phyloP scores from a whole-genome alignment of 441 rosid species.

The Cnidoscolus chayamansa region DNA sequence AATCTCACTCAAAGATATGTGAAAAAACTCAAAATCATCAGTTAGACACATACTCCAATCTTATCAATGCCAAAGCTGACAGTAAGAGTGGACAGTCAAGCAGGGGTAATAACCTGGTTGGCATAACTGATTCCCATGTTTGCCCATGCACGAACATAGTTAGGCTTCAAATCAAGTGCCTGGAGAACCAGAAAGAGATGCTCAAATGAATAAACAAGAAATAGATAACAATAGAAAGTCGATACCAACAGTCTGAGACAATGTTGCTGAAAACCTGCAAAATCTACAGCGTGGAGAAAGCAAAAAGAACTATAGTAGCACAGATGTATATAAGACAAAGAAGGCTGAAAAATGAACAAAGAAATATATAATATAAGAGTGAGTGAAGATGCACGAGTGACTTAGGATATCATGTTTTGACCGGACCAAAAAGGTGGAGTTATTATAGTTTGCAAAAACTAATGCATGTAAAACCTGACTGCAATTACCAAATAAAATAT shows the following conservation, averaged over 20 bases:
- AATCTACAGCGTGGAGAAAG: neutral
- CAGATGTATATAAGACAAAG: too few relatives aligned
- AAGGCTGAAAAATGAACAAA: too few relatives aligned
- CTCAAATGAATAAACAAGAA: neutral
- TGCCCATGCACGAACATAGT: constrained; percentile 99
- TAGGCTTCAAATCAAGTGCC: constrained; percentile 99
- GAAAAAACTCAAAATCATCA: neutral
- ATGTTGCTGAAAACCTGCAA: neutral
- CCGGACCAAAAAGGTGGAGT: neutral
- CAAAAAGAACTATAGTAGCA: neutral
- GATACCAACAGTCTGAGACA: neutral
- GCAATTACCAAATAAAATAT: neutral
- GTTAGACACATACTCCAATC: neutral
- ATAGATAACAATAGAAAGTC: neutral
- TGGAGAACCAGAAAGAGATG: constrained; percentile 31
- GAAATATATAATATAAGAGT: neutral
- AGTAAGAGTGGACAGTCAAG: constrained; percentile 5
- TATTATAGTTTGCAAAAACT: neutral
- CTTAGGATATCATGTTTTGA: neutral
- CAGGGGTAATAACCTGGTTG: constrained; percentile 64
- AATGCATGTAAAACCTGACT: neutral
- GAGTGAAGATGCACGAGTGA: neutral
- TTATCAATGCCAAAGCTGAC: neutral
- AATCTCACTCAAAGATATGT: neutral
- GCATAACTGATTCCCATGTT: constrained; percentile 99